Conservation (phyloP, 108 stramenopile species). For the Pseudonitzschia multistriata region DNA sequence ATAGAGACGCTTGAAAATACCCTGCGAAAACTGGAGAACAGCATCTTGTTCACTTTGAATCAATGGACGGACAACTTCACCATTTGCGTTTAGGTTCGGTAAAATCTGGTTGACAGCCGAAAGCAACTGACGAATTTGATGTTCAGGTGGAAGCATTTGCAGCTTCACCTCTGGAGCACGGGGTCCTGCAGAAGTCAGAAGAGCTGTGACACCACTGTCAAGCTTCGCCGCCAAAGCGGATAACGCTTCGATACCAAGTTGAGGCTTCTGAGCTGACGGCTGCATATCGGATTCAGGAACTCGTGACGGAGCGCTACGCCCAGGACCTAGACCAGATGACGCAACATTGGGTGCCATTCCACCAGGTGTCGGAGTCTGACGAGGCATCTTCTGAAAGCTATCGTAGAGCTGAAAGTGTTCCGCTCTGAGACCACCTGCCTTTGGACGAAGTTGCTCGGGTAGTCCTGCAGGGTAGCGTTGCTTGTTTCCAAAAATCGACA, state of each 20-base stretch:
- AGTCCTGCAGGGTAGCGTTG: conserved; percentile 90
- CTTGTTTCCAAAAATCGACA: conserved; percentile 85
- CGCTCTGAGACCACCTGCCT: conserved; percentile 85
- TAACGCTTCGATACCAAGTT: conserved; percentile 64
- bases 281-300: conserved; percentile 6
- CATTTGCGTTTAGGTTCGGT: conserved; percentile 40
- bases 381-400: conserved; percentile 88
- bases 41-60: conserved; percentile 79
- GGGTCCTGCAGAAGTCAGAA: conserved; percentile 74
- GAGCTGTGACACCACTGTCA: conserved; percentile 66
- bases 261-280: conserved; percentile 27
- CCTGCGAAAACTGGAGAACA: conserved; percentile 88
- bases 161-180: conserved; percentile 85
- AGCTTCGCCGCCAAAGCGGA: conserved; percentile 72
- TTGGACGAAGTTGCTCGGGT: conserved; percentile 92
- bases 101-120: conserved; percentile 83
- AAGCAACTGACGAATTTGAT: conserved; percentile 88
- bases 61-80: conserved; percentile 45
- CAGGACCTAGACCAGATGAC: conserved; percentile 15
- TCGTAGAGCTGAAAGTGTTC: conserved; percentile 96
- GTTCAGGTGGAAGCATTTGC: conserved; percentile 85
- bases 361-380: conserved; percentile 66
- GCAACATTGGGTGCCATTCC: conserved; percentile 18
- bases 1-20: conserved; percentile 96
- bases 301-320: conserved; percentile 16